phyloP scores from a whole-genome alignment of 139 green algal species.

The Nannochloris sp. region DNA sequence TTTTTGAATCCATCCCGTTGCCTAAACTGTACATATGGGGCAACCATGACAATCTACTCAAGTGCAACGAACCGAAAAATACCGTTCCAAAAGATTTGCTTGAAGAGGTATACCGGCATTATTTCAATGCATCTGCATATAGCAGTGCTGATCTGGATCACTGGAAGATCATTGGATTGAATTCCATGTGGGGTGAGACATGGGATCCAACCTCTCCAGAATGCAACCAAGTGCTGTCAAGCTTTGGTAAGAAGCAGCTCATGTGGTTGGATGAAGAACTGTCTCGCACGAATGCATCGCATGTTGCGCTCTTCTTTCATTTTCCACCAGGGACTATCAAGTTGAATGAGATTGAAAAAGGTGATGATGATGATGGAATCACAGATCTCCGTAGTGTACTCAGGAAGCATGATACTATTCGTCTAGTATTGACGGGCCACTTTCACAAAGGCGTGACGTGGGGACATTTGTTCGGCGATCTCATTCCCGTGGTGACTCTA shows the following conservation, averaged over 20 bases:
- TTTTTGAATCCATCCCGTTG: neutral
- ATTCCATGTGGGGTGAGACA: neutral
- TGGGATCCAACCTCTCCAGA: neutral
- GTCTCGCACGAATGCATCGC: neutral
- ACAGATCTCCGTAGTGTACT: neutral
- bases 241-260: neutral
- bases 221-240: neutral
- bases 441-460: neutral
- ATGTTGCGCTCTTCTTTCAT: neutral
- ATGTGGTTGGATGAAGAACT: neutral
- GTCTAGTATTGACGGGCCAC: neutral
- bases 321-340: neutral
- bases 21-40: neutral
- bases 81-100: neutral
- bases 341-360: neutral
- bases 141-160: neutral
- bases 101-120: neutral
- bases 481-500: neutral
- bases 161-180: neutral
- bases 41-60: neutral
- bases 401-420: neutral
- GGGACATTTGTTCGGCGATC: neutral
- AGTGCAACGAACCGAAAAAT: neutral
- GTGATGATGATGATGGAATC: neutral
- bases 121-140: neutral